phyloP scores from a whole-genome alignment of 148 eudicot genomes.

The Cornus suecica region DNA sequence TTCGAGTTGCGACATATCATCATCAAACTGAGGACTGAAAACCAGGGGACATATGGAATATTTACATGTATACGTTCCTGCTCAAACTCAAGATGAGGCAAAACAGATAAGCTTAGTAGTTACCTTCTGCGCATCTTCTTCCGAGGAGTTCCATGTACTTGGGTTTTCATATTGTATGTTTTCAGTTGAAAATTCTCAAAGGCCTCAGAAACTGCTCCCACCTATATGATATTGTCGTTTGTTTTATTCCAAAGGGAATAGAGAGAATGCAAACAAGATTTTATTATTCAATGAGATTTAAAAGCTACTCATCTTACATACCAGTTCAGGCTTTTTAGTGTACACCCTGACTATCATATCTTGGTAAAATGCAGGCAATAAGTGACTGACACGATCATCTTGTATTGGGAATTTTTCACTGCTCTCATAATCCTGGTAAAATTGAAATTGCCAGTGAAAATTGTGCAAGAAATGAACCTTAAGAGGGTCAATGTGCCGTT shows the following conservation, averaged over 20 bases:
- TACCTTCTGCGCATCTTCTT: slow-evolving; percentile 45
- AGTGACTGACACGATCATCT: slow-evolving; percentile 60
- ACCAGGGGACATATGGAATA: not conserved
- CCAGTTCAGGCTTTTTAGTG: slow-evolving; percentile 74
- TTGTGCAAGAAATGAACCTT: not conserved
- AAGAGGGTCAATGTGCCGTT: too few relatives aligned
- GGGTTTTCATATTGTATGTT: slow-evolving; percentile 55
- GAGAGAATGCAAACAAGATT: not conserved
- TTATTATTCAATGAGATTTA: not conserved
- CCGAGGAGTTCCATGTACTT: slow-evolving; percentile 80
- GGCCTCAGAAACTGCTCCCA: slow-evolving; percentile 68
- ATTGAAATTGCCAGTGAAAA: not conserved
- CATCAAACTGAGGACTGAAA: not conserved
- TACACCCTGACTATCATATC: slow-evolving; percentile 86
- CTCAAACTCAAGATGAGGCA: slow-evolving; percentile 2
- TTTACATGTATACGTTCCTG: slow-evolving; percentile 16
- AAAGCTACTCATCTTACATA: slow-evolving; percentile 16
- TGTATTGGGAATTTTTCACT: slow-evolving; percentile 44
- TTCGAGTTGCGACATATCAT: too few relatives aligned
- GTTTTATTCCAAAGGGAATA: not conserved
- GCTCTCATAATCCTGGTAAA: slow-evolving; percentile 67
- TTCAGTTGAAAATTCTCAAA: slow-evolving; percentile 68
- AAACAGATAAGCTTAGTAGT: not conserved
- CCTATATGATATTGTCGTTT: slow-evolving; percentile 35
- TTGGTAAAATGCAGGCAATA: slow-evolving; percentile 63